These are phyloP conservation scores for Boletus tomentosulus DNA, from an alignment of 768 basidiomycete species.

Conservation along the genomic window DNA sequence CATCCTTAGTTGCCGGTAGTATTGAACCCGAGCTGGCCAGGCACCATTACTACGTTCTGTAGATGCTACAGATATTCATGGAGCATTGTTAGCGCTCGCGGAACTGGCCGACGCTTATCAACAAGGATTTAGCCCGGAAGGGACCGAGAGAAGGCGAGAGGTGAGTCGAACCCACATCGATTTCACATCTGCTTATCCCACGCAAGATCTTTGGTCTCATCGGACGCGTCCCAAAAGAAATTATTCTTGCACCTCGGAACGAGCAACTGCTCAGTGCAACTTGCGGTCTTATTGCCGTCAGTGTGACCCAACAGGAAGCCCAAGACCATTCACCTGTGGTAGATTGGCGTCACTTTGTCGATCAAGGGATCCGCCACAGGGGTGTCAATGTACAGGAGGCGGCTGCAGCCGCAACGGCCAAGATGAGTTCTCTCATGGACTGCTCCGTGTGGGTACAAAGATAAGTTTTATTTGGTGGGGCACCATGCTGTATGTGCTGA, in stretches of 20 bases:
- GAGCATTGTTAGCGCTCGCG: slow-evolving; percentile 67
- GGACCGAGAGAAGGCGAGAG: slow-evolving; percentile 39
- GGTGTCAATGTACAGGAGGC: slow-evolving; percentile 65
- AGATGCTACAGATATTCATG: slow-evolving; percentile 75
- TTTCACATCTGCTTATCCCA: slow-evolving; percentile 3
- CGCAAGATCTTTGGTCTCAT: slow-evolving; percentile 65
- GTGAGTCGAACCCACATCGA: slow-evolving; percentile 31
- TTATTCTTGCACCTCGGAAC: slow-evolving; percentile 61
- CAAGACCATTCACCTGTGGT: slow-evolving; percentile 42
- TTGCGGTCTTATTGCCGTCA: slow-evolving; percentile 64
- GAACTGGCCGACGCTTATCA: slow-evolving; percentile 67
- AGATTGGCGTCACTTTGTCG: slow-evolving; percentile 66
- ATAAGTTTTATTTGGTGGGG: slow-evolving; percentile 48
- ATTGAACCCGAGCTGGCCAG: slow-evolving; percentile 34
- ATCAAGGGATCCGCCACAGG: slow-evolving; percentile 68
- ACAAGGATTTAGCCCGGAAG: slow-evolving; percentile 25
- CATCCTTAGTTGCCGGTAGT: slow-evolving; percentile 7
- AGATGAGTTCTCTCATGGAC: slow-evolving; percentile 66
- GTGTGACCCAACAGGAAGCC: slow-evolving; percentile 55
- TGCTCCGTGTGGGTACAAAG: slow-evolving; percentile 61
- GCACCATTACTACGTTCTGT: slow-evolving; percentile 52
- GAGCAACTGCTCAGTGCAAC: slow-evolving; percentile 68
- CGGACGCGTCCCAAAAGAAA: slow-evolving; percentile 49
- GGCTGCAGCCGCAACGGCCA: slow-evolving; percentile 64
- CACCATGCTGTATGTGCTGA: slow-evolving; percentile 13